Percentiles rank a stretch among this genome's conserved stretches.
Conservation (phyloP, 2,329 filamentous ascomycete species). For the Penicillium sp. region DNA sequence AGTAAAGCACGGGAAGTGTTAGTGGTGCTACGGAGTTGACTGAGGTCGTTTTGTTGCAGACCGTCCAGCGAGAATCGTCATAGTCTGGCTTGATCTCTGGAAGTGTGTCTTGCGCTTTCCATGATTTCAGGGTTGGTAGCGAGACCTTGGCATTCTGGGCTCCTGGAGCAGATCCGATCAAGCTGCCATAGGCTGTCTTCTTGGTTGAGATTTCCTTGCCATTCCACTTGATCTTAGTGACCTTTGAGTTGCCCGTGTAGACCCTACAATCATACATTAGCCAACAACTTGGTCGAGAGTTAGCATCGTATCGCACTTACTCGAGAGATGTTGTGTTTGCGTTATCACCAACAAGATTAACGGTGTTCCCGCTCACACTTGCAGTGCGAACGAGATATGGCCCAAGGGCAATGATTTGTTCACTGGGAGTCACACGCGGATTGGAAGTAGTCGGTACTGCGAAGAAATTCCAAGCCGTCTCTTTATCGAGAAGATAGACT, state of each 20-base stretch:
- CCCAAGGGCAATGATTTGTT: conserved; percentile 49
- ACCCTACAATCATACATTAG: conserved; percentile 25
- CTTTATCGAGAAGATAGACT: conserved; percentile 53
- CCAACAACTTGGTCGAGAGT: background rate
- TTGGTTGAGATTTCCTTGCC: conserved; percentile 38
- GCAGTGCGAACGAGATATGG: conserved; percentile 48
- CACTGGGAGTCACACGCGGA: conserved; percentile 45
- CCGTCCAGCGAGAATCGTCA: conserved; percentile 52
- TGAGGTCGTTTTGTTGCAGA: conserved; percentile 51
- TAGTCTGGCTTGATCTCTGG: conserved; percentile 49
- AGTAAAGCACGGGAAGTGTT: conserved; percentile 55
- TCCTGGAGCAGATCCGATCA: conserved; percentile 44
- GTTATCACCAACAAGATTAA: conserved; percentile 43
- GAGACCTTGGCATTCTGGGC: conserved; percentile 39
- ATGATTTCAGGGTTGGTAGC: conserved; percentile 47
- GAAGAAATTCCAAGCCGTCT: conserved; percentile 57
- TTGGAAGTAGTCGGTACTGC: conserved; percentile 49
- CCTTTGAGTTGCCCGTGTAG: conserved; percentile 41
- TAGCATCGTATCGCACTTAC: conserved; percentile 9
- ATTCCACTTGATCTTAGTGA: conserved; percentile 49
- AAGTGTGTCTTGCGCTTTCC: conserved; percentile 52
- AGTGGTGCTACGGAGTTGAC: conserved; percentile 47
- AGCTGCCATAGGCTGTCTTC: conserved; percentile 47
- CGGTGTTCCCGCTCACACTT: conserved; percentile 31
- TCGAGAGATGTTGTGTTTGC: conserved; percentile 44